Evolutionary conservation across 345 rosid genomes (phyloP), one percentile per base, ranked within the genome.

Genomic region (Cochlearia excelsa): DNA sequence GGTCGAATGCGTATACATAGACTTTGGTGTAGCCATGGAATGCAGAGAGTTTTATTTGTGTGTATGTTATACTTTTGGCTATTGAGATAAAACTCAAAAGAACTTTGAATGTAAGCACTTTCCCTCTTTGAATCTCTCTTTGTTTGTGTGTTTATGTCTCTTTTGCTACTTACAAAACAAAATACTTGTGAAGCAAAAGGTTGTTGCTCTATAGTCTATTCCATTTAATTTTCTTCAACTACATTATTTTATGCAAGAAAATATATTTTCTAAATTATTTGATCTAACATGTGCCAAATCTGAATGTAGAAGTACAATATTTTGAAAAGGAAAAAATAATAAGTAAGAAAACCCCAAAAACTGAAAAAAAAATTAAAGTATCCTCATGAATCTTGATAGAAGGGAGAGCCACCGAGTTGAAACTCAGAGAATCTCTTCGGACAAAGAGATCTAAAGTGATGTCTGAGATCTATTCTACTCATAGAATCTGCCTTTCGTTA

Each of bases 391-490:
- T 45, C 60, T 29, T 7, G 60, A 59, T 37, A 44, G 69, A 70
- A 63, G 26, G 34, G 9, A 3, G 56, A 62, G 61, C 10, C 69
- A 64, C 50, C 69, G 48, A 64, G 26, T 68, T 69, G 57, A 49
- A 59, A 60, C 48, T 16, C 26, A 5, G 30, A 23, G 66, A 59
- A 64, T 34, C 51, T 41, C 45, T 26, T 57, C 51, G 75, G 70
- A 64, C 61, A 51, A 16, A 39, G 33, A 70, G 61, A 51, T 64
- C 65, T 51, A 37, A 23, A 10, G 29, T 16, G 57, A 50, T 70
- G 61, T 52, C 66, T 33, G 23, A 58, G 66, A 46, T 46, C 40
- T 61, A 51, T 44, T 45, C 43, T 6, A 35, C 28, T 3, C 52
- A 8, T 26, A 11, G 0, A 43, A 42, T 29, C 5, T 29, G 3